Evolutionary conservation across 192 early-diverging fungal species (phyloP), one percentile per base, ranked within the genome.

Genomic region (Coemansia sp.): DNA sequence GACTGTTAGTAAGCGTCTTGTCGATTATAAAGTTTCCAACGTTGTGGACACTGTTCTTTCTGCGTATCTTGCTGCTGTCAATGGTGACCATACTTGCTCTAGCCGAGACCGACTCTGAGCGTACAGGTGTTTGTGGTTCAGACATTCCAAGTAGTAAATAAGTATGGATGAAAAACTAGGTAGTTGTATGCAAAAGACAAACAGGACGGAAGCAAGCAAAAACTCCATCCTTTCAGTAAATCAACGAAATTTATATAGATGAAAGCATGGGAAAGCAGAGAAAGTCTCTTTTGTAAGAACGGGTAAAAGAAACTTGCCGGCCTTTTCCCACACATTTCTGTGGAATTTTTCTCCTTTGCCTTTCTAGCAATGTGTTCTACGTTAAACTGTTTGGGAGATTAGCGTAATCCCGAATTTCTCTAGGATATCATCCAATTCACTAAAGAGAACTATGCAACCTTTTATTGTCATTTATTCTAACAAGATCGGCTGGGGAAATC

Each of bases 261-360:
- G 7, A 34, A 34, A 7, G 61, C 57, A 5, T 60, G 52, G 8
- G 62, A 15, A 3, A 56, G 36, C 66, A 62, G 72, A 7, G 47
- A 28, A 19, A 42, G 15, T 25, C 50, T 50, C 31, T 23, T 37
- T 25, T 17, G 14, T 47, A 47, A 6, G 31, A 47, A 47, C 6
- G 5, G 6, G 17, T 19, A 47, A 47, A 47, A 47, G 46, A 47
- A 47, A 47, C 46, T 47, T 14, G 17, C 46, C 14, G 17, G 46
- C 46, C 46, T 14, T 47, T 14, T 17, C 46, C 15, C 14, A 47
- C 15, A 47, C 14, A 19, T 47, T 19, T 19, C 4, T 34, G 31
- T 34, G 31, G 31, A 34, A 34, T 34, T 31, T 34, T 34, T 7
- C 1, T 34, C 31, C 31, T 34, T 34, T 34, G 6, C 31, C 31